These are phyloP conservation scores for Phialemonium atrogriseum DNA, from an alignment of 2,329 filamentous ascomycete species.

Conservation along the genomic window DNA sequence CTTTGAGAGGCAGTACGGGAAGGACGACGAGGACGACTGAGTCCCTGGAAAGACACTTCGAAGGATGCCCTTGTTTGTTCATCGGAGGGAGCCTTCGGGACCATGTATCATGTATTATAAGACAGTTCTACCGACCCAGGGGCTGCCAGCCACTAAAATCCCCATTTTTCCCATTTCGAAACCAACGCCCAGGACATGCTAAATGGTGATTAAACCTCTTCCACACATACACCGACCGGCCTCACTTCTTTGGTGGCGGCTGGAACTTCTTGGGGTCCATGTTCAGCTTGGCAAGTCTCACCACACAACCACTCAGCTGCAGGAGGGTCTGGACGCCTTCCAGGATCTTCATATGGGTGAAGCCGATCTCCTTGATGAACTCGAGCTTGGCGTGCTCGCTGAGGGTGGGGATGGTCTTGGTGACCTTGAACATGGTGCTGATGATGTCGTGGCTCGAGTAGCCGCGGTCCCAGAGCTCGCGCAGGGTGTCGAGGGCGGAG, in stretches of 20 bases:
- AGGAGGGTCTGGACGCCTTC: slow-evolving; percentile 93
- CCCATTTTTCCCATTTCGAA: slow-evolving; percentile 1
- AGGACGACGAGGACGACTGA: slow-evolving; percentile 28
- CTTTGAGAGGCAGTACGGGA: slow-evolving; percentile 53
- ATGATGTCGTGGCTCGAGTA: slow-evolving; percentile 99
- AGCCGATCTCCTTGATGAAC: slow-evolving; percentile 97
- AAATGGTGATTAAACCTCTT: slow-evolving; percentile 1
- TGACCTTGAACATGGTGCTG: slow-evolving; percentile 98
- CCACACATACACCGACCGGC: neutral
- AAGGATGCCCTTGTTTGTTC: neutral
- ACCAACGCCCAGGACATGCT: slow-evolving; percentile 6
- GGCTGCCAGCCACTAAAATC: too few relatives aligned
- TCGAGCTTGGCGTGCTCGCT: slow-evolving; percentile 94
- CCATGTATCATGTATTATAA: slow-evolving; percentile 1
- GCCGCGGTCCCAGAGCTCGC: slow-evolving; percentile 87
- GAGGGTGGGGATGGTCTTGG: slow-evolving; percentile 85
- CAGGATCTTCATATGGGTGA: slow-evolving; percentile 98
- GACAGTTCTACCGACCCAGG: neutral
- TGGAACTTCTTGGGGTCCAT: slow-evolving; percentile 85
- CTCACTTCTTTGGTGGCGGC: slow-evolving; percentile 25
- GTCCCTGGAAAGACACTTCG: neutral
- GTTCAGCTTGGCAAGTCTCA: slow-evolving; percentile 86
- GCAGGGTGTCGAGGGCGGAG: slow-evolving; percentile 73
- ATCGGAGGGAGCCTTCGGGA: neutral
- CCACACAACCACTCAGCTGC: slow-evolving; percentile 87